Base-by-base conservation (phyloP, 257 asterid genomes). In the Prunella vulgaris region DNA sequence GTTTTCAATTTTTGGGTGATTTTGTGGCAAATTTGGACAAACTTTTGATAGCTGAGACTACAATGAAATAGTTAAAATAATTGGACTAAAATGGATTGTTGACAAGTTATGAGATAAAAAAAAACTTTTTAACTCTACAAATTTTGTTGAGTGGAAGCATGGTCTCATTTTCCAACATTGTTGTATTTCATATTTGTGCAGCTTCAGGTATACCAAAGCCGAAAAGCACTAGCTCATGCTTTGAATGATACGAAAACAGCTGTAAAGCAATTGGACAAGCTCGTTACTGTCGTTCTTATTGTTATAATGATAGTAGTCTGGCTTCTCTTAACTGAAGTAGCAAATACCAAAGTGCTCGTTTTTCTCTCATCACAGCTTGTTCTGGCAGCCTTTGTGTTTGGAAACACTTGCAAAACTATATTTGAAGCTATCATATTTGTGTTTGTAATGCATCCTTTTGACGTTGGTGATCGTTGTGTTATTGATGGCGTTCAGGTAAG, bases 381-480 rank as follows among this genome's bases (percentile, higher is more conserved):
- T 59, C 78, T 91, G 42, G 95, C 83, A 0, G 96, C 86, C 33
- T 91, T 88, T 58, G 83, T 91, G 78, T 91, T 91, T 65, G 97
- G 97, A 35, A 91, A 91, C 84, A 91, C 96, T 44, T 91, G 97
- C 96, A 91, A 87, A 85, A 87, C 89, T 38, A 75, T 88, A 59
- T 90, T 90, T 66, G 97, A 90, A 80, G 97, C 94, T 4, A 78
- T 90, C 46, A 75, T 90, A 58, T 88, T 88, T 64, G 97, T 90
- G 4, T 90, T 86, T 52, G 90, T 90, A 66, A 88, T 90, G 97
- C 97, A 90, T 71, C 97, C 97, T 53, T 90, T 83, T 75, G 97
- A 90, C 76, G 97, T 91, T 27, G 97, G 97, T 7, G 97, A 91
- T 64, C 95, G 97, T 30, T 87, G 95, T 33, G 90, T 88, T 48